phyloP scores from a whole-genome alignment of 2,329 filamentous ascomycete genomes.

The Colletotrichum theobromicola region DNA sequence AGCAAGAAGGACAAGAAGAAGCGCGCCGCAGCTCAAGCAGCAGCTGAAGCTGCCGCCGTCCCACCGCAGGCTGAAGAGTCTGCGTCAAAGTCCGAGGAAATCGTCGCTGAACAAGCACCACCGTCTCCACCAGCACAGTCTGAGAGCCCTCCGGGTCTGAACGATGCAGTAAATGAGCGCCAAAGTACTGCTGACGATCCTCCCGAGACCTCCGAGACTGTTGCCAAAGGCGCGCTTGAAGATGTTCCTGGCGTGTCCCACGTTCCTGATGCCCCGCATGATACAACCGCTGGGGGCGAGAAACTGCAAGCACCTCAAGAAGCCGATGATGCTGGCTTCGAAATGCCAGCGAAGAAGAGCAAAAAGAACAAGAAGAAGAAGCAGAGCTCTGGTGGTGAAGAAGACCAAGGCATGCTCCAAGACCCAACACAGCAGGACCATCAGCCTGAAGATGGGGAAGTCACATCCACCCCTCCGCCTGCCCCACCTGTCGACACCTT shows the following conservation, averaged over 20 bases:
- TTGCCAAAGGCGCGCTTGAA: not conserved
- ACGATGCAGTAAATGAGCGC: not conserved
- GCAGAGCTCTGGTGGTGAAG: slow-evolving; percentile 9
- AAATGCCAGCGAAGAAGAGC: slow-evolving; percentile 3
- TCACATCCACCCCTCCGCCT: not conserved
- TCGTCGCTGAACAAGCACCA: not conserved
- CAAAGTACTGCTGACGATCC: not conserved
- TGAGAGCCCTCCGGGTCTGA: not conserved
- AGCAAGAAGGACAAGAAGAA: slow-evolving; percentile 23
- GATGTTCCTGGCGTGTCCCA: not conserved
- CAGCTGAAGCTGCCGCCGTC: not conserved
- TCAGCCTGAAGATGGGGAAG: not conserved
- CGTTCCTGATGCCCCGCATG: not conserved
- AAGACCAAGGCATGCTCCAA: not conserved
- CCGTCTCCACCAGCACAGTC: not conserved
- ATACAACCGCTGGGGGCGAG: not conserved
- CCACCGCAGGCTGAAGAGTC: not conserved
- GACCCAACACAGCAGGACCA: not conserved
- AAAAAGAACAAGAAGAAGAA: slow-evolving; percentile 37
- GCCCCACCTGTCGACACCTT: not conserved
- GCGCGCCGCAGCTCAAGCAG: not conserved
- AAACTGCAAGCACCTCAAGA: not conserved
- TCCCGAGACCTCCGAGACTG: not conserved
- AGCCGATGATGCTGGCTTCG: not conserved
- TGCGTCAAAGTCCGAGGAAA: not conserved